These are phyloP conservation scores for Camptophora hylomeconis DNA, from an alignment of 2,329 filamentous ascomycete species.

Conservation along the genomic window DNA sequence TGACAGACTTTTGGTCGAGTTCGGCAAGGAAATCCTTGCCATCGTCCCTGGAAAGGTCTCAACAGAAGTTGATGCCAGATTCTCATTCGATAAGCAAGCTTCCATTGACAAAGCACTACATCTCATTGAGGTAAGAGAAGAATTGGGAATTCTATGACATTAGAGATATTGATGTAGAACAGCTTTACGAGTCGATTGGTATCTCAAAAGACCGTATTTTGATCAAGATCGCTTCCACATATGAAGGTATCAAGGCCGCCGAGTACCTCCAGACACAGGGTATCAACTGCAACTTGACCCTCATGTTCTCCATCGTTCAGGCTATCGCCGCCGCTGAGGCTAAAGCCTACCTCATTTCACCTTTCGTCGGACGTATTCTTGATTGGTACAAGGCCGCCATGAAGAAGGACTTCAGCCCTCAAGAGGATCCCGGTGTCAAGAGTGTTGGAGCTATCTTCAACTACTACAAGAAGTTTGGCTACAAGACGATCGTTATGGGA, in stretches of 20 bases:
- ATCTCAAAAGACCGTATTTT: constrained; percentile 88
- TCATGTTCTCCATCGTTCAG: constrained; percentile 94
- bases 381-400: constrained; percentile 97
- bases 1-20: constrained; percentile 91
- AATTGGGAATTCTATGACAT: background rate
- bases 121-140: constrained; percentile 71
- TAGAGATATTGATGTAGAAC: constrained; percentile 9
- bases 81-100: constrained; percentile 88
- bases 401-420: constrained; percentile 83
- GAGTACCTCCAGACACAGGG: constrained; percentile 90
- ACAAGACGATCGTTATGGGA: constrained; percentile 99
- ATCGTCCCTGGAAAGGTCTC: constrained; percentile 98
- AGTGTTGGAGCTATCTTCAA: constrained; percentile 92
- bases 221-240: constrained; percentile 98
- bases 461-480: constrained; percentile 99
- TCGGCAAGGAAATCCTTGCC: constrained; percentile 92
- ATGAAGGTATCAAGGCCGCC: constrained; percentile 98
- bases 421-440: constrained; percentile 92
- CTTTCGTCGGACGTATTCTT: constrained; percentile 97
- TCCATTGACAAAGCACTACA: constrained; percentile 92
- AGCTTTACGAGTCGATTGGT: constrained; percentile 90
- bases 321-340: constrained; percentile 94
- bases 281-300: constrained; percentile 97
- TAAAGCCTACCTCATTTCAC: constrained; percentile 91
- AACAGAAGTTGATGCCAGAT: constrained; percentile 90